Base-by-base conservation (phyloP, 148 eudicot genomes). In the Vaccinium macrocarpon region DNA sequence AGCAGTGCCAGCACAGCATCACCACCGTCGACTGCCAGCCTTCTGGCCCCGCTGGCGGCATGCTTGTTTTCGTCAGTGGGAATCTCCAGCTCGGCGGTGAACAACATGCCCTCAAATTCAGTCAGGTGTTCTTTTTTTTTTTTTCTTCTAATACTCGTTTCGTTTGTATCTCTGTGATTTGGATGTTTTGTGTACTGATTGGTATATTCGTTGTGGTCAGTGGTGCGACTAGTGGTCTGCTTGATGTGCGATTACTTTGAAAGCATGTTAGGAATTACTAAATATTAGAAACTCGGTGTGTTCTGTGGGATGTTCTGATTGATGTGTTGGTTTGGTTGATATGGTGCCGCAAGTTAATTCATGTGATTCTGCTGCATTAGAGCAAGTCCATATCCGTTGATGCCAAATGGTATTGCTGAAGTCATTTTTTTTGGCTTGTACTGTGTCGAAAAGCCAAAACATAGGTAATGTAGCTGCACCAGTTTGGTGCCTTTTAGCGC, bases 31-130 rank as follows among this genome's bases (percentile, higher is more conserved):
- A 94, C 80, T 88, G 89, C 80, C 95, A 94, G 84, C 95, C 94
- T 18, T 92, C 95, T 75, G 95, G 97, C 52, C 87, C 92, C 7
- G 88, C 89, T 35, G 93, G 90, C 6, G 92, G 92, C 6, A 88
- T 92, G 83, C 87, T 93, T 62, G 94, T 92, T 18, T 90, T 92
- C 70, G 95, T 92, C 81, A 91, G 91, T 55, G 96, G 94, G 8
- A 87, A 84, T 55, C 91, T 93, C 62, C 91, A 91, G 81, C 91
- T 92, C 61, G 83, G 89, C 59, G 94, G 96, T 27, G 96, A 93
- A 82, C 91, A 91, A 27, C 90, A 92, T 55, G 75, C 87, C 18
- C 91, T 90, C 77, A 92, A 90, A 84, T 93, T 93, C 87, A 89
- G 94, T 85, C 93, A 91, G 93, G 93, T 90, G 32, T 70, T 42